Percentiles rank a stretch among this genome's conserved stretches.
Evolutionary conservation across 2,329 filamentous ascomycete species (phyloP).

Genomic region (Pezizomycotina sp.): DNA sequence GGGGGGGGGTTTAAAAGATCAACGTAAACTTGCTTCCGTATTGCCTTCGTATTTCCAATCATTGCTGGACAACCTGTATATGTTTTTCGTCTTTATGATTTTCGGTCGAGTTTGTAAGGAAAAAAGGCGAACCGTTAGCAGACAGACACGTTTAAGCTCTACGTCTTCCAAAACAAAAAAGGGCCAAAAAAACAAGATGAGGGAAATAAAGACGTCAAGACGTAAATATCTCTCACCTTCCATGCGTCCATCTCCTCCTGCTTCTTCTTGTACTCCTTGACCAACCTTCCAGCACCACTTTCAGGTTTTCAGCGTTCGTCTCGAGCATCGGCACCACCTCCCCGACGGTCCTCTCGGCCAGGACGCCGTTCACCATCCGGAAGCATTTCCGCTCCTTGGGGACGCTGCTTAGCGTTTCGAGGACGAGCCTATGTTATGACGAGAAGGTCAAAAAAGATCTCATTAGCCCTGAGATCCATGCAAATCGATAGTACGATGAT

Average conservation of each 20-base stretch:
- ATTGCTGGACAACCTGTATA: too few species aligned
- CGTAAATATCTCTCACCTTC: slow-evolving; percentile 58
- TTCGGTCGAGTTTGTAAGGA: too few species aligned
- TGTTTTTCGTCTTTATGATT: too few species aligned
- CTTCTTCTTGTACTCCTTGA: slow-evolving; percentile 92
- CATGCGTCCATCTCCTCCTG: slow-evolving; percentile 93
- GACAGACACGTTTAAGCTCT: too few species aligned
- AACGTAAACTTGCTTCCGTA: too few species aligned
- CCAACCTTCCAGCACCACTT: slow-evolving; percentile 80
- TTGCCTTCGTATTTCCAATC: too few species aligned
- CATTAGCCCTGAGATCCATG: background rate
- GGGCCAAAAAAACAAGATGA: too few species aligned
- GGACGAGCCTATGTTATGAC: slow-evolving; percentile 52
- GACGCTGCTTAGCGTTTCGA: slow-evolving; percentile 77
- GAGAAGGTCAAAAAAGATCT: background rate
- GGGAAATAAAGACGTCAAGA: too few species aligned
- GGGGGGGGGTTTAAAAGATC: too few species aligned
- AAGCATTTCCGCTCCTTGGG: slow-evolving; percentile 85
- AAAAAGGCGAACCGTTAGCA: too few species aligned
- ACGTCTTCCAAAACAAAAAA: too few species aligned
- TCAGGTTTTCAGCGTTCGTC: slow-evolving; percentile 85
- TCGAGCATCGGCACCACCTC: slow-evolving; percentile 81
- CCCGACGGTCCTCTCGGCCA: slow-evolving; percentile 83
- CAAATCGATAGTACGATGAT: slow-evolving; percentile 1
- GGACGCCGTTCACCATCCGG: slow-evolving; percentile 92